Percentiles rank a stretch among this genome's conserved stretches.
Conservation (phyloP, 176 grass and related monocot genomes). For the Aegilops bicornis region DNA sequence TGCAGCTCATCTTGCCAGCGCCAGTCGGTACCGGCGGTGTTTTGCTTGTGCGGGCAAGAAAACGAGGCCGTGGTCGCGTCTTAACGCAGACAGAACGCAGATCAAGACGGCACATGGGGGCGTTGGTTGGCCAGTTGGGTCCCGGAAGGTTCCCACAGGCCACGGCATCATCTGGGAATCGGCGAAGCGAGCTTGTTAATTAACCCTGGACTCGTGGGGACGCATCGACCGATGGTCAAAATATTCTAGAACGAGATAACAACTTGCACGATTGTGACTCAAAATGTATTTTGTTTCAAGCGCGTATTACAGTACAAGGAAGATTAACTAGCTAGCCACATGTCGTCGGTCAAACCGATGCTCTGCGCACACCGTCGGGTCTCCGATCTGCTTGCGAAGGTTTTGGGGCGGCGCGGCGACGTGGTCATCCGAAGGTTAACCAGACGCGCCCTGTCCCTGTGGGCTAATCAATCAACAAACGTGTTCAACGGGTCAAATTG, state of each 20-base stretch:
- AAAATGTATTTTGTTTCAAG: neutral
- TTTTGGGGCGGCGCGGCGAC: neutral
- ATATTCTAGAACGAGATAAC: no score
- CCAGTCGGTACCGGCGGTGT: slow-evolving; percentile 11
- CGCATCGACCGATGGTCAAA: neutral
- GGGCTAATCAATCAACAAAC: neutral
- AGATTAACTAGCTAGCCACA: neutral
- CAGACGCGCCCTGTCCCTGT: neutral
- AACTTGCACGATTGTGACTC: neutral
- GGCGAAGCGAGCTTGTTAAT: neutral
- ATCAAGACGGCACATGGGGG: neutral
- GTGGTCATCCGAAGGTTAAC: neutral
- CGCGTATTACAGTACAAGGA: neutral
- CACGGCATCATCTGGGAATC: neutral
- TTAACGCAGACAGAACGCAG: neutral
- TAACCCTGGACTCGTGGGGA: neutral
- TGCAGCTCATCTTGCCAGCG: neutral
- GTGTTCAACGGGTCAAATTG: neutral
- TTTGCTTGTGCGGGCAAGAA: neutral
- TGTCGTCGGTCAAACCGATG: neutral
- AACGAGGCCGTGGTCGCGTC: neutral
- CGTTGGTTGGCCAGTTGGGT: neutral
- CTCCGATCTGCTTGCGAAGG: neutral
- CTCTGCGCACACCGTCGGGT: neutral
- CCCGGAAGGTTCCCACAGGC: slow-evolving; percentile 5